A percentile compares a stretch with the other conserved stretches of the same genome.
These are phyloP conservation scores for Penicillium waksmanii DNA, from an alignment of 495 filamentous ascomycete species.

Conservation along the genomic window DNA sequence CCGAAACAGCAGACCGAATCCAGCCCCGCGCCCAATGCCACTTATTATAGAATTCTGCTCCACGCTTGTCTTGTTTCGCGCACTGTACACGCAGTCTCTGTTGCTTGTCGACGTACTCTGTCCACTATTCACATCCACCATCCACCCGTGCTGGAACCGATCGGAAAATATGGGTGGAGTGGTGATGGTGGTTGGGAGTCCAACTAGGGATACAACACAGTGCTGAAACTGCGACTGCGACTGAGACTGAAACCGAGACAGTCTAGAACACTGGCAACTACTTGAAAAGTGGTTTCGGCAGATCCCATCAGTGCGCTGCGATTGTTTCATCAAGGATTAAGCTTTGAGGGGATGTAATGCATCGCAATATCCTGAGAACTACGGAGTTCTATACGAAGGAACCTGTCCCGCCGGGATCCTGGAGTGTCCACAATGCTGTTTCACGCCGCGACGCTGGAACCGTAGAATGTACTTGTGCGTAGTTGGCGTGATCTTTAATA, in stretches of 20 bases:
- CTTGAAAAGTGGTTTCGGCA: too few relatives aligned
- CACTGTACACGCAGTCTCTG: constrained; percentile 13
- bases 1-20: constrained; percentile 14
- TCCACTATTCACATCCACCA: too few relatives aligned
- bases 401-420: background rate
- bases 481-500: too few relatives aligned
- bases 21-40: constrained; percentile 7
- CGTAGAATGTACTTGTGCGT: background rate
- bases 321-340: constrained; percentile 1
- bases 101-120: background rate
- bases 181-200: too few relatives aligned
- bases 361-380: background rate
- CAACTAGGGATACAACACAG: too few relatives aligned
- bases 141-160: background rate
- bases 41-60: constrained; percentile 19
- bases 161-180: too few relatives aligned
- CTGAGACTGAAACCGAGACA: too few relatives aligned
- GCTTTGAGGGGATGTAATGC: background rate
- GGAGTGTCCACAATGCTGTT: constrained; percentile 1
- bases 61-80: constrained; percentile 9
- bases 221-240: too few relatives aligned
- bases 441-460: background rate
- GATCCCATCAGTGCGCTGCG: background rate
- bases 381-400: background rate
- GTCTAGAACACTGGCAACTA: too few relatives aligned